These are phyloP conservation scores for Schizosaccharomyces octosporus DNA, from an alignment of 805 yeast species.

Conservation along the genomic window DNA sequence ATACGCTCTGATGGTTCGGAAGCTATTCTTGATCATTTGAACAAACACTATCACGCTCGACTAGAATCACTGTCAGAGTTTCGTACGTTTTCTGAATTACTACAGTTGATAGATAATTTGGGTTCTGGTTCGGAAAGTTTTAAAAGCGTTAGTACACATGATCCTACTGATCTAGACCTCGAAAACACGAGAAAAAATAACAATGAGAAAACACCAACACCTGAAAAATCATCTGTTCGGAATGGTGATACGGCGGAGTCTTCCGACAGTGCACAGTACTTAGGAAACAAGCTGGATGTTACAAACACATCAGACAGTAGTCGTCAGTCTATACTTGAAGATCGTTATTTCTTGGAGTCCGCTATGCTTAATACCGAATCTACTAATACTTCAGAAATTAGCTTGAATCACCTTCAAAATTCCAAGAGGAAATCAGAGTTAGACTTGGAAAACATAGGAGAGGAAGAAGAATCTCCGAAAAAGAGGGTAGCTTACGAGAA, in stretches of 20 bases:
- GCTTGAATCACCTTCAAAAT: not conserved
- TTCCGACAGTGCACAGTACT: no score
- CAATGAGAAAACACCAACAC: no score
- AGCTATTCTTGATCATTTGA: not conserved
- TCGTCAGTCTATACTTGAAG: not conserved
- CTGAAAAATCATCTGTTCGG: no score
- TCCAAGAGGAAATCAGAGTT: not conserved
- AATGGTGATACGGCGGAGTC: no score
- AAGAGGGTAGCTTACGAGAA: not conserved
- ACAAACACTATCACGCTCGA: not conserved
- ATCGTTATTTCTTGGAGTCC: not conserved
- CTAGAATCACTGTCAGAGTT: not conserved
- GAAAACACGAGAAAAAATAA: not conserved
- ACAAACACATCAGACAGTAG: not conserved
- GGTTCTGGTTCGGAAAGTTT: not conserved
- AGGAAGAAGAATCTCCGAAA: not conserved
- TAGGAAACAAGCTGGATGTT: no score
- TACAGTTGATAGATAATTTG: not conserved
- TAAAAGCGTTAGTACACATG: not conserved
- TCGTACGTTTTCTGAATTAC: not conserved
- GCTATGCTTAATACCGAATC: not conserved
- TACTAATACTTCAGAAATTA: not conserved
- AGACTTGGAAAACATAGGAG: not conserved
- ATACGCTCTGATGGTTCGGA: slow-evolving; percentile 10
- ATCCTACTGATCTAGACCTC: not conserved